Conservation (phyloP, 129 eudicot genomes). For the Flaveria linearis region DNA sequence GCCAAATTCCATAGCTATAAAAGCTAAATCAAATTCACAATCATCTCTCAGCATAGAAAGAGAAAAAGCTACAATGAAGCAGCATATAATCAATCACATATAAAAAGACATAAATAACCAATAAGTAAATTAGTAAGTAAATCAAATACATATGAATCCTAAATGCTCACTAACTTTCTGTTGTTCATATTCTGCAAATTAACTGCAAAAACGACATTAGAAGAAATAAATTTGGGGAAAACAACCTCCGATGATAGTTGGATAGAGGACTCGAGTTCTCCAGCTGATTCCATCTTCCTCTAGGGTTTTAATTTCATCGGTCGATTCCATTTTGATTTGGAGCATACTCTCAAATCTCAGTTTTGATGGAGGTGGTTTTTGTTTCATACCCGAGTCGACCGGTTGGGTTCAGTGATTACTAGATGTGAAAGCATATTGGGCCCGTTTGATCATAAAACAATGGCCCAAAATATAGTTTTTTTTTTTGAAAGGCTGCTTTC, state of each 20-base stretch:
- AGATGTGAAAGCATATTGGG: not conserved
- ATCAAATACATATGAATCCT: not conserved
- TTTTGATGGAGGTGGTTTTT: slow-evolving; percentile 6
- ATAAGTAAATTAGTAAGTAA: not conserved
- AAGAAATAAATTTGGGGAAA: not conserved
- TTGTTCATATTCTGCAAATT: too few relatives aligned
- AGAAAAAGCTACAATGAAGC: not conserved
- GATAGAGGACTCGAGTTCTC: slow-evolving; percentile 57
- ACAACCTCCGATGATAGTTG: slow-evolving; percentile 72
- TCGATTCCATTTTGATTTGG: slow-evolving; percentile 36
- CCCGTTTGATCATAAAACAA: not conserved
- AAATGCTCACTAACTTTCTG: not conserved
- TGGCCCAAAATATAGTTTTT: not conserved
- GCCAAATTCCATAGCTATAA: not conserved
- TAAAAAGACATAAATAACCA: too few relatives aligned
- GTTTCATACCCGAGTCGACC: slow-evolving; percentile 28
- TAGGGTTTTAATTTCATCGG: slow-evolving; percentile 43
- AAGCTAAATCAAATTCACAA: slow-evolving; percentile 8
- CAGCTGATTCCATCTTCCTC: slow-evolving; percentile 44
- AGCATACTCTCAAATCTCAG: slow-evolving; percentile 28
- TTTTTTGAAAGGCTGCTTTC: too few relatives aligned
- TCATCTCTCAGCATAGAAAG: not conserved
- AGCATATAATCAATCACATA: not conserved
- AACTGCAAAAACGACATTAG: not conserved
- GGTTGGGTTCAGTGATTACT: slow-evolving; percentile 18